Conservation (phyloP, 345 rosid genomes). For the Syzygium jambos region DNA sequence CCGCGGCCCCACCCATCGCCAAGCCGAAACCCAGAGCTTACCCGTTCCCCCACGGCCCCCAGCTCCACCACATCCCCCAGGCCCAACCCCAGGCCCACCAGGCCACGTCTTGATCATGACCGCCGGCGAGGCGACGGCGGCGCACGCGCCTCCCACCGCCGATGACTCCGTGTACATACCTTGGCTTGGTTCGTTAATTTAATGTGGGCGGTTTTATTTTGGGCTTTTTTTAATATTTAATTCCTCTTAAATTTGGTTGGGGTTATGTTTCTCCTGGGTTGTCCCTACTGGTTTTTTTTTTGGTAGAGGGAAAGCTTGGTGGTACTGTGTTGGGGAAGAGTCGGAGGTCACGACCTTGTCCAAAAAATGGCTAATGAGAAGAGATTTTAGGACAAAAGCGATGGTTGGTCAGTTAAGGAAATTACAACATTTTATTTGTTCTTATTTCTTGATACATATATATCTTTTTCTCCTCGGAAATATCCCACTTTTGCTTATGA, state of each 20-base stretch:
- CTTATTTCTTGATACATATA: not conserved
- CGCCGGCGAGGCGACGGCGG: not conserved
- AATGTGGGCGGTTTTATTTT: not conserved
- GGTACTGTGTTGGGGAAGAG: not conserved
- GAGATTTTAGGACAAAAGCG: not conserved
- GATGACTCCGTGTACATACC: not conserved
- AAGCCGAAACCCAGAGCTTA: conserved; percentile 14
- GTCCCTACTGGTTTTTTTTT: conserved; percentile 2
- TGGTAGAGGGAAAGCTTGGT: not conserved
- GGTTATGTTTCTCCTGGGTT: not conserved
- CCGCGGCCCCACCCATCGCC: not conserved
- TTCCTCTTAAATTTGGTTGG: not conserved
- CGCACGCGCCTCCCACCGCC: not conserved
- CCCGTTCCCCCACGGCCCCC: conserved; percentile 8
- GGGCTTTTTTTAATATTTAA: not conserved
- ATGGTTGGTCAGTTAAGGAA: not conserved
- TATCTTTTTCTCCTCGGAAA: not conserved
- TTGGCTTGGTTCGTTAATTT: not conserved
- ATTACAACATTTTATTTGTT: not conserved
- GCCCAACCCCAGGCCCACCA: conserved; percentile 19
- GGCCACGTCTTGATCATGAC: conserved; percentile 15
- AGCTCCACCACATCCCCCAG: conserved; percentile 2
- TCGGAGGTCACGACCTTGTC: not conserved
- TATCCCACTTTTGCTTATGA: not conserved
- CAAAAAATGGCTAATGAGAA: not conserved